Evolutionary conservation across 1,284 basidiomycete species (phyloP).

Genomic region (Anthracocystis walkeri): DNA sequence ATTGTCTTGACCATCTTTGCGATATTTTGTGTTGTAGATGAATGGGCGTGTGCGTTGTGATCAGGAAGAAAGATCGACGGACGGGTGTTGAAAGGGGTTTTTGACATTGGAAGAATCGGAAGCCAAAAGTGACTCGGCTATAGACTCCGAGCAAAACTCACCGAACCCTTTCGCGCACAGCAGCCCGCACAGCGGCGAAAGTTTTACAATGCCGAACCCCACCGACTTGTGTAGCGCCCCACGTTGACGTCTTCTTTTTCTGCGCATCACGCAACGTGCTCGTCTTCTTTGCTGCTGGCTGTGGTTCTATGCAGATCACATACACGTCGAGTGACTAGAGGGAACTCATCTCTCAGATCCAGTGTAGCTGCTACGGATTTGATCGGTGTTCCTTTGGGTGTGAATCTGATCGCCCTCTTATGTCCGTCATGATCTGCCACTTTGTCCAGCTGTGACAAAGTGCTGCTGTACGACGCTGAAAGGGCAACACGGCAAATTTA

Average conservation of each 20-base stretch:
- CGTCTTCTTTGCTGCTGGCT: neutral
- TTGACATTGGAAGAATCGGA: neutral
- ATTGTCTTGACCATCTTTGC: constrained; percentile 45
- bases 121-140: constrained; percentile 1
- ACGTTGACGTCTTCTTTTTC: neutral
- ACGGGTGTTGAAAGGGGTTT: neutral
- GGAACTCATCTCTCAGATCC: neutral
- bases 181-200: neutral
- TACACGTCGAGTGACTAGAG: neutral
- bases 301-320: neutral
- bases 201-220: neutral
- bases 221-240: constrained; percentile 1
- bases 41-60: neutral
- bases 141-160: neutral
- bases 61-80: neutral
- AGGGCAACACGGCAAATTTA: constrained; percentile 15
- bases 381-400: too few relatives aligned
- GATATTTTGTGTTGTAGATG: neutral
- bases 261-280: constrained; percentile 13
- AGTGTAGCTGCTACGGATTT: too few relatives aligned
- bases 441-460: neutral
- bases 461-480: neutral
- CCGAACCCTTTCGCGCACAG: too few relatives aligned
- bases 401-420: neutral
- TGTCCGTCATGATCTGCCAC: neutral